Conservation (phyloP, 2,329 filamentous ascomycete species). For the Aspergillus proliferans region DNA sequence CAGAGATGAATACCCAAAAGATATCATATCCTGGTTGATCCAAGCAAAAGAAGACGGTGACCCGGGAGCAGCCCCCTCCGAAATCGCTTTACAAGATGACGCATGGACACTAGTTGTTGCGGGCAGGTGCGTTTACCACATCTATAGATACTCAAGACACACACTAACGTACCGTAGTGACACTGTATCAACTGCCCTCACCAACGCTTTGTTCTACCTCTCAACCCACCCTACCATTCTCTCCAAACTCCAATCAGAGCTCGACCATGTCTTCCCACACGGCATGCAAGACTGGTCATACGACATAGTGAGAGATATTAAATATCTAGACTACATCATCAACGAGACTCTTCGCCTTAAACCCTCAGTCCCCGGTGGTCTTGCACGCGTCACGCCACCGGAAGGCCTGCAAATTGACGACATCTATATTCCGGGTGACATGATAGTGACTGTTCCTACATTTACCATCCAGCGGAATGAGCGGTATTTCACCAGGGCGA, state of each 20-base stretch:
- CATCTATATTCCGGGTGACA: conserved; percentile 27
- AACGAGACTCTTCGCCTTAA: conserved; percentile 26
- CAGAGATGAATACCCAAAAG: conserved; percentile 7
- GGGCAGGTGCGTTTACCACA: conserved; percentile 19
- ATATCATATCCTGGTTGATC: conserved; percentile 14
- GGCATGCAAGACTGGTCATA: conserved; percentile 16
- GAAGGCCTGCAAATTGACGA: conserved; percentile 21
- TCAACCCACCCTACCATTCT: conserved; percentile 23
- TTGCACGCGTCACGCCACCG: conserved; percentile 29
- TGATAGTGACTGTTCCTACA: conserved; percentile 16
- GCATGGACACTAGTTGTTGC: conserved; percentile 11
- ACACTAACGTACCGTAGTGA: no score
- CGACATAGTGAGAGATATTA: background rate
- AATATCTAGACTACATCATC: background rate
- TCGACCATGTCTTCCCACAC: conserved; percentile 25
- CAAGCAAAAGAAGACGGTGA: conserved; percentile 11
- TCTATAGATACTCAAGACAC: conserved; percentile 11
- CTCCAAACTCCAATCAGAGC: conserved; percentile 23
- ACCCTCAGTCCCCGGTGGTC: conserved; percentile 24
- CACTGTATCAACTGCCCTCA: no score
- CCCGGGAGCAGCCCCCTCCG: conserved; percentile 5
- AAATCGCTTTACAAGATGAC: conserved; percentile 10
- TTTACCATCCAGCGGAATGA: conserved; percentile 22
- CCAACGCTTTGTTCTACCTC: conserved; percentile 24
- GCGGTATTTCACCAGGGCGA: conserved; percentile 11